These are phyloP conservation scores for Aureobasidium sp. DNA, from an alignment of 2,329 filamentous ascomycete genomes.

Conservation along the genomic window DNA sequence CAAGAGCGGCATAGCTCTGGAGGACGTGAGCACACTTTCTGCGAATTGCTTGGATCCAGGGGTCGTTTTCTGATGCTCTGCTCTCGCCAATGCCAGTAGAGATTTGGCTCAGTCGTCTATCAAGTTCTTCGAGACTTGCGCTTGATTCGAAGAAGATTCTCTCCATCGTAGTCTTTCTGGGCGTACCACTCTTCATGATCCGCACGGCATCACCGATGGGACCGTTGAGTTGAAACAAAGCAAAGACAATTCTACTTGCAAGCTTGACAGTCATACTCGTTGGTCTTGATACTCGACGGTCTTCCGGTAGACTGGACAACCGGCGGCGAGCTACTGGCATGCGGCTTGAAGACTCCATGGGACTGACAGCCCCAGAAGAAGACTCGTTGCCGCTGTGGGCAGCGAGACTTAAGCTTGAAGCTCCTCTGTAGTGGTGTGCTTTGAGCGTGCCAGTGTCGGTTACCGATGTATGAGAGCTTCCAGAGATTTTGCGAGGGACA, in stretches of 20 bases:
- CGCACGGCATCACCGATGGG: constrained; percentile 15
- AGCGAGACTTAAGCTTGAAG: constrained; percentile 20
- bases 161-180: constrained; percentile 12
- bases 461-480: constrained; percentile 20
- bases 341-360: constrained; percentile 17
- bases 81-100: constrained; percentile 42
- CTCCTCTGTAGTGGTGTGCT: constrained; percentile 22
- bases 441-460: constrained; percentile 22
- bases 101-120: constrained; percentile 43
- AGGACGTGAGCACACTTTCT: constrained; percentile 41
- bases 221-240: constrained; percentile 14
- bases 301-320: constrained; percentile 15
- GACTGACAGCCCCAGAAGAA: constrained; percentile 25
- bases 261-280: constrained; percentile 13
- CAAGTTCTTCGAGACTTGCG: constrained; percentile 47
- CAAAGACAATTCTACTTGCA: constrained; percentile 12
- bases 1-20: constrained; percentile 40
- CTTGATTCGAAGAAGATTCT: constrained; percentile 39
- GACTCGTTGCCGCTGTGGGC: constrained; percentile 22
- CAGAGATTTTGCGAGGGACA: constrained; percentile 47
- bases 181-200: constrained; percentile 12
- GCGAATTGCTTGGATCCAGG: constrained; percentile 17
- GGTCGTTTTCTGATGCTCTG: constrained; percentile 14
- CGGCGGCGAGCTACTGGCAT: constrained; percentile 10
- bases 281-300: constrained; percentile 15